Base-by-base conservation (phyloP, 768 basidiomycete species). In the Ramaria rubella region DNA sequence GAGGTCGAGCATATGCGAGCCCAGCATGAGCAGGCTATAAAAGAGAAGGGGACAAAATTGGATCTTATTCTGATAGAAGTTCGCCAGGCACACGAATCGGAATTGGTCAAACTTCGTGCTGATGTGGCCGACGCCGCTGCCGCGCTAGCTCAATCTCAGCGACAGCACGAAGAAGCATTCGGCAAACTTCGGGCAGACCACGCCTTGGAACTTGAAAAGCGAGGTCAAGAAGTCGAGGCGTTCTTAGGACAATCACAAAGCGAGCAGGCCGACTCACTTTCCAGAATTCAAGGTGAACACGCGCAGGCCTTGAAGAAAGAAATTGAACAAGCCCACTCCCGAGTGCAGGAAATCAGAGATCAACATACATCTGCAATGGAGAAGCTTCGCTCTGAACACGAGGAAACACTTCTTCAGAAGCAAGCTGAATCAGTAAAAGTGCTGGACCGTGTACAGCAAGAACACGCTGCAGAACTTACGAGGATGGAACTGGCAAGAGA, bases 331-430 rank as follows among this genome's bases (percentile, higher is more conserved):
- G 70, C 80, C 26, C 75, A 81, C 5, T 72, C 77, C 12, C 72
- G 75, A 38, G 76, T 89, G 14, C 81, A 82, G 59, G 79, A 76
- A 51, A 89, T 86, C 5, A 86, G 88, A 64, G 88, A 86, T 63
- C 85, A 90, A 65, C 90, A 90, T 63, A 89, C 90, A 67, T 83
- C 90, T 57, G 83, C 82, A 21, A 73, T 93, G 40, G 87, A 83
- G 14, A 87, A 87, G 62, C 78, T 92, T 48, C 86, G 89, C 42
- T 73, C 67, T 14, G 85, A 89, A 64, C 89, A 93, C 62, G 76
- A 80, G 3, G 80, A 83, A 59, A 75, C 80, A 24, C 72, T 92
- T 57, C 80, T 80, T 59, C 80, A 75, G 62, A 79, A 85, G 55
- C 74, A 80, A 1, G 75, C 75, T 4, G 85, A 91, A 55, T 72